A percentile compares a stretch with the other conserved stretches of the same genome.
phyloP scores from a whole-genome alignment of 768 basidiomycete species.

The Mycena galericulata region DNA sequence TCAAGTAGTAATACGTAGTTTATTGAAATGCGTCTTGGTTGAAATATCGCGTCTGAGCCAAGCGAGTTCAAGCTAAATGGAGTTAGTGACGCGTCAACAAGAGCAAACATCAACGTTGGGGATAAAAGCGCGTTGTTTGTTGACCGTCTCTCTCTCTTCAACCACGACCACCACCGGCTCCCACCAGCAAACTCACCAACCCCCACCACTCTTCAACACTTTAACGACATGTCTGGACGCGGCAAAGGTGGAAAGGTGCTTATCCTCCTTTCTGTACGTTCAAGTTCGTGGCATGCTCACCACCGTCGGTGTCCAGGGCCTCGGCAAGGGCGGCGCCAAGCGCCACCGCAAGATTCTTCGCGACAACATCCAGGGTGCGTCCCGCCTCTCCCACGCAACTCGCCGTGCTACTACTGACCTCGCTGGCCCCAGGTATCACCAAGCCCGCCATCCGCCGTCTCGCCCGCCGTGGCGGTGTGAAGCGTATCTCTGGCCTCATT shows the following conservation, averaged over 20 bases:
- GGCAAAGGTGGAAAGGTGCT: slow-evolving; percentile 34
- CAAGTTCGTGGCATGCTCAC: neutral
- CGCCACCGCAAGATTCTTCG: slow-evolving; percentile 86
- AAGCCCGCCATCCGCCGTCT: slow-evolving; percentile 65
- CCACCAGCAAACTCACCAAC: neutral
- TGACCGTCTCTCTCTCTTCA: neutral
- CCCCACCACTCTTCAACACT: neutral
- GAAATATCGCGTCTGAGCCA: too few species aligned
- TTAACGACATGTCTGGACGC: slow-evolving; percentile 33
- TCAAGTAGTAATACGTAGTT: too few species aligned
- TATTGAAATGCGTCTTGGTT: too few species aligned
- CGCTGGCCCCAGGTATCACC: slow-evolving; percentile 48
- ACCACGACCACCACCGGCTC: neutral
- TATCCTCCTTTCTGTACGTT: too few species aligned
- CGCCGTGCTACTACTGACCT: neutral
- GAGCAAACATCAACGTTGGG: neutral
- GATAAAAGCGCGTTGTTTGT: slow-evolving; percentile 2
- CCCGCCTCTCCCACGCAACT: neutral
- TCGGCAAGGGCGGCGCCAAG: slow-evolving; percentile 85
- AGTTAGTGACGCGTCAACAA: slow-evolving; percentile 5
- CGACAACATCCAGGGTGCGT: slow-evolving; percentile 82
- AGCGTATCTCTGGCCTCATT: slow-evolving; percentile 80
- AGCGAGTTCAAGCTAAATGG: too few species aligned
- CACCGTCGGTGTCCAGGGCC: slow-evolving; percentile 57
- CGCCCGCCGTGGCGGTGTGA: slow-evolving; percentile 87